Conservation (phyloP, 2,329 filamentous ascomycete genomes). For the Rhynchosporium graminicola region DNA sequence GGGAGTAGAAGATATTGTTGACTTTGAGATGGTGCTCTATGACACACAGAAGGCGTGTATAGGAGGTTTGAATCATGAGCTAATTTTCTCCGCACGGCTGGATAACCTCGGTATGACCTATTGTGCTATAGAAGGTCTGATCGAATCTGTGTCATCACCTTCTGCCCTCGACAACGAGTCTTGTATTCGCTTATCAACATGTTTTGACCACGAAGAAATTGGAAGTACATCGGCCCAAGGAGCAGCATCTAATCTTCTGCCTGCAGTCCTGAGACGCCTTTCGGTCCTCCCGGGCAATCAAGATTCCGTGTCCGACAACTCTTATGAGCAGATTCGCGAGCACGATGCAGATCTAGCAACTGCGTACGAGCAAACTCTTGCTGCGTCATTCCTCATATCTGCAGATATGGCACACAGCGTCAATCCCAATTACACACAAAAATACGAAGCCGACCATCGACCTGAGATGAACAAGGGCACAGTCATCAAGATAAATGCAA, state of each 20-base stretch:
- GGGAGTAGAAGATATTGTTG: slow-evolving; percentile 70
- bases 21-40: slow-evolving; percentile 97
- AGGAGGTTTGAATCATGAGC: slow-evolving; percentile 87
- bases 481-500: slow-evolving; percentile 98
- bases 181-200: slow-evolving; percentile 85
- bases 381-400: slow-evolving; percentile 89
- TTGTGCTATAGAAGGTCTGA: slow-evolving; percentile 83
- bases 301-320: slow-evolving; percentile 57
- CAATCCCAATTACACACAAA: slow-evolving; percentile 89
- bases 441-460: slow-evolving; percentile 88
- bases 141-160: slow-evolving; percentile 69
- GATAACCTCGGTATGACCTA: slow-evolving; percentile 98
- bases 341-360: slow-evolving; percentile 66
- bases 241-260: slow-evolving; percentile 88
- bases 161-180: slow-evolving; percentile 71
- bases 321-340: slow-evolving; percentile 61
- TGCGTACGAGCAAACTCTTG: slow-evolving; percentile 89
- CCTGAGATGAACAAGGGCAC: slow-evolving; percentile 96
- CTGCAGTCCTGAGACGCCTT: slow-evolving; percentile 81
- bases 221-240: slow-evolving; percentile 91
- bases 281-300: slow-evolving; percentile 69
- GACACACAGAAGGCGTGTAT: slow-evolving; percentile 90
- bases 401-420: slow-evolving; percentile 98
- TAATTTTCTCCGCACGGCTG: slow-evolving; percentile 92
- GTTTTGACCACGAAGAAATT: slow-evolving; percentile 98